phyloP scores from a whole-genome alignment of 2,329 filamentous ascomycete genomes.

The Arachnopeziza araneosa region DNA sequence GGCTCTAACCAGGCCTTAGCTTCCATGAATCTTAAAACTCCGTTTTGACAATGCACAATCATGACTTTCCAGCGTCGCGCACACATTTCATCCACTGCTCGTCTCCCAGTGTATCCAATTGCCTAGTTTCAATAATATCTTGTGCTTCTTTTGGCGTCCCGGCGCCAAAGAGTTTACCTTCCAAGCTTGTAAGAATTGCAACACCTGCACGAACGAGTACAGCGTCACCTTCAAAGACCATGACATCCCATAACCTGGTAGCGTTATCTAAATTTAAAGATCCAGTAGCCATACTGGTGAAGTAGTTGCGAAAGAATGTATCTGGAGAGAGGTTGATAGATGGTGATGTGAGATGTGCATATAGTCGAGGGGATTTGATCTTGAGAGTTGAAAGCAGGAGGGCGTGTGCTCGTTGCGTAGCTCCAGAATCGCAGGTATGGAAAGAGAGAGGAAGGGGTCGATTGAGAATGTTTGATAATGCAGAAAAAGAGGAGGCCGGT shows the following conservation, averaged over 20 bases:
- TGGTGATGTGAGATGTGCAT: slow-evolving; percentile 54
- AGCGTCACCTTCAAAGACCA: slow-evolving; percentile 74
- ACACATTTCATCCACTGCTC: slow-evolving; percentile 2
- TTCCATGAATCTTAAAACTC: background rate
- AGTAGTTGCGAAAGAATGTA: slow-evolving; percentile 53
- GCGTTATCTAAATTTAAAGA: slow-evolving; percentile 63
- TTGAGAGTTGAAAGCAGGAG: slow-evolving; percentile 62
- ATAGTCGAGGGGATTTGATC: slow-evolving; percentile 58
- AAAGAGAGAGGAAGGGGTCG: slow-evolving; percentile 70
- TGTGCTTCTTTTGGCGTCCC: slow-evolving; percentile 17
- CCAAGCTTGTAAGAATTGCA: slow-evolving; percentile 52
- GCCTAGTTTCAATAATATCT: slow-evolving; percentile 12
- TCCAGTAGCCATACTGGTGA: slow-evolving; percentile 59
- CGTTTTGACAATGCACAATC: background rate
- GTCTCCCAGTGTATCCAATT: slow-evolving; percentile 20
- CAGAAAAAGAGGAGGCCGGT: slow-evolving; percentile 60
- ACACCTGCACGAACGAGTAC: slow-evolving; percentile 66
- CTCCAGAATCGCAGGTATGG: slow-evolving; percentile 63
- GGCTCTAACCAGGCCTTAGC: background rate
- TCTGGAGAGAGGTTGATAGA: slow-evolving; percentile 43
- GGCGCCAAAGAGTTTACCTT: slow-evolving; percentile 43
- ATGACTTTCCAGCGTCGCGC: background rate
- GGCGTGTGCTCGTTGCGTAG: slow-evolving; percentile 63
- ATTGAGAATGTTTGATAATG: slow-evolving; percentile 73
- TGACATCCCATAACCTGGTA: slow-evolving; percentile 73